Evolutionary conservation across 2,329 filamentous ascomycete species (phyloP).

Genomic region (Aspergillus brasiliensis): DNA sequence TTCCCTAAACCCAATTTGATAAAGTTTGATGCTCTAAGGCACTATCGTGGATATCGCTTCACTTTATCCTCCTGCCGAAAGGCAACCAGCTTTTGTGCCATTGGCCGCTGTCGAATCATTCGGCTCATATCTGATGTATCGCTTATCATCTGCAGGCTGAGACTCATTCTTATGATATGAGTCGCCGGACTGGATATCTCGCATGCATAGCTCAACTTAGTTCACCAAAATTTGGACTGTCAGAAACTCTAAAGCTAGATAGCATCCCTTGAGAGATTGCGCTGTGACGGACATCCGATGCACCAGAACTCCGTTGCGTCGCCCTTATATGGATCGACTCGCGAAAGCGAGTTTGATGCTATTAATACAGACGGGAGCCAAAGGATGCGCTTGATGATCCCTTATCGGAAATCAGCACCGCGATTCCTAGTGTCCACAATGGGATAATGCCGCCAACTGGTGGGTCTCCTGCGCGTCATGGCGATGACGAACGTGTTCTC

Average conservation of each 20-base stretch:
- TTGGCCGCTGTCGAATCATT: not conserved
- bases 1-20: not conserved
- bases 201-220: not conserved
- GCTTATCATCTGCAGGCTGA: not conserved
- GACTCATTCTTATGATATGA: not conserved
- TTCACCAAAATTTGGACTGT: not conserved
- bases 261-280: not conserved
- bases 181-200: not conserved
- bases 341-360: not conserved
- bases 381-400: not conserved
- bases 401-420: not conserved
- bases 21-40: not conserved
- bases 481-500: conserved; percentile 8
- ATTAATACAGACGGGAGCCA: not conserved
- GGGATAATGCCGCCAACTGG: conserved; percentile 1
- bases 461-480: conserved; percentile 5
- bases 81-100: not conserved
- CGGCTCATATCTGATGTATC: not conserved
- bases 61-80: not conserved
- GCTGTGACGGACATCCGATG: not conserved
- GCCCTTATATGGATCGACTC: not conserved
- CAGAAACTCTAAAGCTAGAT: not conserved
- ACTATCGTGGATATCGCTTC: not conserved
- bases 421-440: not conserved
- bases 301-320: not conserved